These are phyloP conservation scores for Somion occarium DNA, from an alignment of 1,284 basidiomycete genomes.

Conservation along the genomic window DNA sequence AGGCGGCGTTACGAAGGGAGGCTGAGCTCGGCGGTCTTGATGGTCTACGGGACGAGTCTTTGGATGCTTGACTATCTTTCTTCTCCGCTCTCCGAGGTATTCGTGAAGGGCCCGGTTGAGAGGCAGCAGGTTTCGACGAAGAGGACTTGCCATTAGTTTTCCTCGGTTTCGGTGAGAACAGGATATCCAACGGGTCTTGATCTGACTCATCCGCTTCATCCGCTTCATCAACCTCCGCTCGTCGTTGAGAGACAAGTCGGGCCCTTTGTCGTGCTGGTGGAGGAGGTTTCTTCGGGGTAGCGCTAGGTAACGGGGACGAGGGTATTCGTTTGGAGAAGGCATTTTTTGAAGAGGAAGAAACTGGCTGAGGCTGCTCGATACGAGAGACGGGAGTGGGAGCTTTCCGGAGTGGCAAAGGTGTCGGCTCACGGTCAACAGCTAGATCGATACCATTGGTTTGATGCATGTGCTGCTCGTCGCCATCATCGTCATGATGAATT, in stretches of 20 bases:
- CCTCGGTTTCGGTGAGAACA: not conserved
- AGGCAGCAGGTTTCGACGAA: not conserved
- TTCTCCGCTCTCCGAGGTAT: constrained; percentile 2
- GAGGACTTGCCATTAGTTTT: not conserved
- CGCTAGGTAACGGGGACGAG: constrained; percentile 52
- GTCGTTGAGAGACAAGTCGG: not conserved
- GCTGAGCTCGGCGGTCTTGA: not conserved
- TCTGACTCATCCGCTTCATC: not conserved
- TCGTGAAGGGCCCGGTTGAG: not conserved
- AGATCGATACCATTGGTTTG: not conserved
- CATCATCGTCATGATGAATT: not conserved
- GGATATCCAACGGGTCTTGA: not conserved
- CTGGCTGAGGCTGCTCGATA: constrained; percentile 4
- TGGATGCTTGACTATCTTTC: not conserved
- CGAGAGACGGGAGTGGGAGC: not conserved
- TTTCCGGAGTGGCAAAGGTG: not conserved
- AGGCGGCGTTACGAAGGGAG: not conserved
- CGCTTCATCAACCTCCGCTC: not conserved
- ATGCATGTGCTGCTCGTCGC: not conserved
- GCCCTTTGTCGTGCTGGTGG: constrained; percentile 41
- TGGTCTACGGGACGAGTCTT: not conserved
- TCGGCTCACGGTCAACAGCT: not conserved
- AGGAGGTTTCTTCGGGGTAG: constrained; percentile 49
- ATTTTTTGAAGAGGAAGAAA: constrained; percentile 21
- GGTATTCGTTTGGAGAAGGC: constrained; percentile 57